A percentile compares a stretch with the other conserved stretches of the same genome.
Evolutionary conservation across 179 eudicot species (phyloP).

Genomic region (Sideroxylon spinosum): DNA sequence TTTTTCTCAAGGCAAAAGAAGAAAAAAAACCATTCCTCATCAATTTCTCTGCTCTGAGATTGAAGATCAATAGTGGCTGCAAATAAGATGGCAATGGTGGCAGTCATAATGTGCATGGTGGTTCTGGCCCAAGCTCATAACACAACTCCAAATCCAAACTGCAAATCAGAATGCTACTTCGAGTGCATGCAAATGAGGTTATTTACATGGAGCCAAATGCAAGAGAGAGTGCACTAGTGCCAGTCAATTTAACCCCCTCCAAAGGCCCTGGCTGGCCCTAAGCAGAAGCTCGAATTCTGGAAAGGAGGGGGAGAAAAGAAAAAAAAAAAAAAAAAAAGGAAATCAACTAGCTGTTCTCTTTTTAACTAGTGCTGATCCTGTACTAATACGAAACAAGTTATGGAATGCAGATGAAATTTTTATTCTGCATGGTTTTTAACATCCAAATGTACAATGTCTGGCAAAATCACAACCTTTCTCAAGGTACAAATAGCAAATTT

Average conservation of each 20-base stretch:
- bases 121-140: not conserved
- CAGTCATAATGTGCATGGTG: not conserved
- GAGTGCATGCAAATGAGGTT: constrained; percentile 15
- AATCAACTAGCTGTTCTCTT: too few species aligned
- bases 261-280: constrained; percentile 20
- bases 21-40: too few species aligned
- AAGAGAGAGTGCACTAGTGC: constrained; percentile 3
- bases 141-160: not conserved
- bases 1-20: too few species aligned
- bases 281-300: constrained; percentile 22
- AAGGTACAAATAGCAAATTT: not conserved
- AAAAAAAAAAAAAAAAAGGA: too few species aligned
- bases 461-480: too few species aligned
- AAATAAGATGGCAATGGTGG: not conserved
- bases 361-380: too few species aligned
- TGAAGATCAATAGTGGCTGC: not conserved
- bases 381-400: too few species aligned
- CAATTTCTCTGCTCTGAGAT: too few species aligned
- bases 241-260: constrained; percentile 16
- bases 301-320: too few species aligned
- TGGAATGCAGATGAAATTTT: too few species aligned
- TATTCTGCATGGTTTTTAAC: too few species aligned
- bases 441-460: too few species aligned
- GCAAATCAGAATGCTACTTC: constrained; percentile 7
- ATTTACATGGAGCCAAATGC: constrained; percentile 5